Evolutionary conservation across 495 filamentous ascomycete species (phyloP), one percentile per base, ranked within the genome.

Genomic region (Ramalina peruviana): DNA sequence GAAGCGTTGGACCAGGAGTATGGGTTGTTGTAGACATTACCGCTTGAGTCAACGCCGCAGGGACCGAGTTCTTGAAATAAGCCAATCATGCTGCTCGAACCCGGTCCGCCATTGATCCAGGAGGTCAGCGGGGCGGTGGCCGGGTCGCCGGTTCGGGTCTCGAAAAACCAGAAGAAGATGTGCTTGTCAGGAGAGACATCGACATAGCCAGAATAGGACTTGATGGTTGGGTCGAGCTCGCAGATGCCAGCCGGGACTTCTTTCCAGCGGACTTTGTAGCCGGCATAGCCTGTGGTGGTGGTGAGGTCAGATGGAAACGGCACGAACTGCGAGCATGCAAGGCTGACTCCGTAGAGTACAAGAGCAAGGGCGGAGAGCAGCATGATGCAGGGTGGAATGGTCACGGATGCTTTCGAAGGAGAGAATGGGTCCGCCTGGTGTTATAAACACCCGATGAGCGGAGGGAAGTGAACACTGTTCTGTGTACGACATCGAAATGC

Each of bases 51-150:
- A 27, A 76, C 66, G n/a, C 64, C 59, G 54, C 80, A 83, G 3
- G 80, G 80, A 0, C 79, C 80, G 56, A 78, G 76, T 57, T 83
- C 79, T 52, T 77, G 64, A 54, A 85, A 72, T 9, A 82, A 61
- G 13, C 79, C 80, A 49, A 80, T 75, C 71, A 82, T 74, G 1
- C 70, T 73, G 3, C 70, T 73, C 39, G 68, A 73, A 15, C 79
- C 79, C 0, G 79, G 78, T 0, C 79, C 80, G 54, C 69, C 63
- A 51, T 76, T 73, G 62, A 71, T 75, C 73, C 73, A 77, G 30
- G 73, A 70, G 23, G 71, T 63, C 9, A 77, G 51, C 0, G 73
- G 73, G 3, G 73, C 73, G 50, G 70, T 74, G 20, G 58, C 58
- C 1, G 72, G 72, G 51, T 74, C 67, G 17, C 37, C 42, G 37